phyloP scores from a whole-genome alignment of 2,329 filamentous ascomycete genomes.

The Phialocephala sp. region DNA sequence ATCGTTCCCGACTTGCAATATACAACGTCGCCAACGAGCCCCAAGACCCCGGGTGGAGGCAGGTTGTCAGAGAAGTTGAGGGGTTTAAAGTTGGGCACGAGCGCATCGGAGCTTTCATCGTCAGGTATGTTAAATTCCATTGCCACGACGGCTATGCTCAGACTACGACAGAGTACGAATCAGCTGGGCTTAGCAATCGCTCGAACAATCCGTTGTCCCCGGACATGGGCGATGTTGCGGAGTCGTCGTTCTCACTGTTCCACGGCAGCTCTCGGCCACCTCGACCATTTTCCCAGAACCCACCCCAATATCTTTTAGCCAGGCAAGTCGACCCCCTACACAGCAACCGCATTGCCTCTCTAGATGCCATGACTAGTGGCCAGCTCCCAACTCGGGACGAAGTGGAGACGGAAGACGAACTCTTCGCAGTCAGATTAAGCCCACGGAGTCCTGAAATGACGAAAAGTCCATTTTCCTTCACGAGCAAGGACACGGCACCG shows the following conservation, averaged over 20 bases:
- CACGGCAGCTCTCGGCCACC: conserved; percentile 51
- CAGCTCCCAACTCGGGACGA: conserved; percentile 44
- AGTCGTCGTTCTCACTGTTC: conserved; percentile 66
- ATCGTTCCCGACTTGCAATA: conserved; percentile 41
- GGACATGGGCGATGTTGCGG: conserved; percentile 65
- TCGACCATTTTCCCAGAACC: conserved; percentile 44
- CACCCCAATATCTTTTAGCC: conserved; percentile 36
- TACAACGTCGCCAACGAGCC: conserved; percentile 57
- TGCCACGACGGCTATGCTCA: conserved; percentile 11
- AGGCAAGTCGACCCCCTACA: conserved; percentile 31
- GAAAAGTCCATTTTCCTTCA: conserved; percentile 76
- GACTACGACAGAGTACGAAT: conserved; percentile 14
- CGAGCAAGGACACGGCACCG: conserved; percentile 39
- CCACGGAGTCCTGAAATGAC: conserved; percentile 86
- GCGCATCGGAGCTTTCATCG: conserved; percentile 64
- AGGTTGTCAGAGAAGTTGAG: conserved; percentile 79
- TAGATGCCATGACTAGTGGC: conserved; percentile 47
- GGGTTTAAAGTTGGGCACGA: conserved; percentile 79
- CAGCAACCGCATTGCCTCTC: conserved; percentile 38
- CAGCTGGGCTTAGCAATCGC: conserved; percentile 21
- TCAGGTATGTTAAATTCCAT: conserved; percentile 51
- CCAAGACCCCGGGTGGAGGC: conserved; percentile 66
- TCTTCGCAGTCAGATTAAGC: conserved; percentile 87
- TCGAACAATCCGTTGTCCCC: conserved; percentile 59
- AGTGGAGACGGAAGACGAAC: conserved; percentile 72